Evolutionary conservation across 345 rosid species (phyloP).

Genomic region (Pistacia integerrima): DNA sequence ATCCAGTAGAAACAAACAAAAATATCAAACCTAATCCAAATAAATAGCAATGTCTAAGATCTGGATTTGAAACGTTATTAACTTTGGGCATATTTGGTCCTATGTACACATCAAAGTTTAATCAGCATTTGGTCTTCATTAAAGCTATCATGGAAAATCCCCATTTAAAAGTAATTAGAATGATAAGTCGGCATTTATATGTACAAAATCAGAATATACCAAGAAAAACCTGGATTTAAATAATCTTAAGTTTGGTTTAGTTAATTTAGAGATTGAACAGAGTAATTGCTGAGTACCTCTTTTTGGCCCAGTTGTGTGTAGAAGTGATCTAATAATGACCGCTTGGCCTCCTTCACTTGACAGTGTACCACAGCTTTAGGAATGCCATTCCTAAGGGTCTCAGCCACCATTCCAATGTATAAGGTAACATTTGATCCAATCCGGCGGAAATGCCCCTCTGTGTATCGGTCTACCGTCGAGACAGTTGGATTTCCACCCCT

Average conservation of each 20-base stretch:
- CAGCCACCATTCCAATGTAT: slow-evolving; percentile 60
- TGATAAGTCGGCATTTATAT: too few species aligned
- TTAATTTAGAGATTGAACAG: neutral
- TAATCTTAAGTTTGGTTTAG: neutral
- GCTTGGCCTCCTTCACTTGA: slow-evolving; percentile 66
- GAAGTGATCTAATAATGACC: slow-evolving; percentile 51
- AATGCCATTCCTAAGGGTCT: slow-evolving; percentile 49
- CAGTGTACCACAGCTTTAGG: slow-evolving; percentile 74
- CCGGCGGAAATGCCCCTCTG: slow-evolving; percentile 57
- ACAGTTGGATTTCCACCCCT: slow-evolving; percentile 46
- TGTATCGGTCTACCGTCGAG: slow-evolving; percentile 36
- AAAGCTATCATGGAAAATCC: too few species aligned
- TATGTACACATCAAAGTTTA: too few species aligned
- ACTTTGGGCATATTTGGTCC: too few species aligned
- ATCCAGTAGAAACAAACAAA: neutral
- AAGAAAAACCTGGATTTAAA: too few species aligned
- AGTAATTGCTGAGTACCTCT: slow-evolving; percentile 37
- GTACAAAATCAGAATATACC: too few species aligned
- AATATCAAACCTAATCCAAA: neutral
- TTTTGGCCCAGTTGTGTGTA: slow-evolving; percentile 51
- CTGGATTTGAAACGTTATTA: too few species aligned
- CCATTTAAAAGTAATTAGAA: too few species aligned
- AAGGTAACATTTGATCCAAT: slow-evolving; percentile 61
- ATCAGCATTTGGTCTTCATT: too few species aligned
- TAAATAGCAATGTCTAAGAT: neutral